A percentile compares a stretch with the other conserved stretches of the same genome.
phyloP scores from a whole-genome alignment of 805 yeast species.

The Yarrowia porcina region DNA sequence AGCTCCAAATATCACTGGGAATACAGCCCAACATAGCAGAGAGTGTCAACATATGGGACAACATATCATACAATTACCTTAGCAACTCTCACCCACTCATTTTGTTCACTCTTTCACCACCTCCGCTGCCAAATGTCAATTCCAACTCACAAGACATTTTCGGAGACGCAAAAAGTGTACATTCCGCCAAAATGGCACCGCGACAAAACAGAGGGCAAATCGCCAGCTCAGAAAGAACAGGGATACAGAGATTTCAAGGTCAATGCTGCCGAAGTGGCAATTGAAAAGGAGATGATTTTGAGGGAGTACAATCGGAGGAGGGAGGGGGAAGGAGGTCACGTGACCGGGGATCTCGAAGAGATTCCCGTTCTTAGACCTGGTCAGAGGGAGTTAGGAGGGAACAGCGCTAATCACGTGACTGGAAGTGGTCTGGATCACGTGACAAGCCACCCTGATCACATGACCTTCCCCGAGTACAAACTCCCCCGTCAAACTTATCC shows the following conservation, averaged over 20 bases:
- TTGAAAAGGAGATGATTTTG: conserved; percentile 22
- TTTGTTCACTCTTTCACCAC: too few relatives aligned
- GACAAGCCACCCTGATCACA: too few relatives aligned
- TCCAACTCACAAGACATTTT: conserved; percentile 1
- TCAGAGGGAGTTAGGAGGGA: background rate
- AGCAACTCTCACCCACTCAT: too few relatives aligned
- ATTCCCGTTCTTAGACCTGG: background rate
- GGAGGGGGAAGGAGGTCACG: background rate
- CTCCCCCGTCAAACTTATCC: conserved; percentile 7
- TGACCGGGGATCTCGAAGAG: background rate
- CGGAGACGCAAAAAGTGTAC: conserved; percentile 13
- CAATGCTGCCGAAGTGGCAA: background rate
- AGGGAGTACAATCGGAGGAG: background rate
- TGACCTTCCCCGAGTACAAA: background rate
- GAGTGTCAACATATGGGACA: too few relatives aligned
- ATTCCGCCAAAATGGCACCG: conserved; percentile 23
- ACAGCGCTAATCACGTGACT: background rate
- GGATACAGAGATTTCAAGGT: conserved; percentile 3
- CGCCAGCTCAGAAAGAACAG: background rate
- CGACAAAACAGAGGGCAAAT: background rate
- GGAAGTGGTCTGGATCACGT: background rate
- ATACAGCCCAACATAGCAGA: too few relatives aligned
- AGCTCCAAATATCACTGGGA: too few relatives aligned
- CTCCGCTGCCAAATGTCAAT: background rate
- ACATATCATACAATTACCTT: too few relatives aligned